Conservation (phyloP, 2,329 filamentous ascomycete genomes). For the Grosmannia clavigera region DNA sequence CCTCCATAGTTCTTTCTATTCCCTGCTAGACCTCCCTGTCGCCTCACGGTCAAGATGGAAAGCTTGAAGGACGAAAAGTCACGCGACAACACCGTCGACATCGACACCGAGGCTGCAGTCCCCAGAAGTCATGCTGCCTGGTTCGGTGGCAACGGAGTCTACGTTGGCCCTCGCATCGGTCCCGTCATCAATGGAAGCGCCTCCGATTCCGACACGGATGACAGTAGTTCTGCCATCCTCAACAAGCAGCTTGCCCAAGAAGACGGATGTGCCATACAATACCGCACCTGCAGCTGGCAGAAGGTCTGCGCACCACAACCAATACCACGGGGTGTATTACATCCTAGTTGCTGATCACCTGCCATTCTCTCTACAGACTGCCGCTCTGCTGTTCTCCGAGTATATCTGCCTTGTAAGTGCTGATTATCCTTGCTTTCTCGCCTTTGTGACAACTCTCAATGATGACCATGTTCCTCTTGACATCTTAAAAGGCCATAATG, state of each 20-base stretch:
- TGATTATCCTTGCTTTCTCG: neutral
- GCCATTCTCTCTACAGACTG: constrained; percentile 42
- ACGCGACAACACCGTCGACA: neutral
- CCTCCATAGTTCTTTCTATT: neutral
- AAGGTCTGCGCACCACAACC: constrained; percentile 41
- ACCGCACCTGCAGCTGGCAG: constrained; percentile 86
- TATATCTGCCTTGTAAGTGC: constrained; percentile 65
- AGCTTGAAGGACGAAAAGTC: constrained; percentile 3
- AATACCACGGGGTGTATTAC: neutral
- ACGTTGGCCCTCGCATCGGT: constrained; percentile 39
- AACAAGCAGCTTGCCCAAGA: constrained; percentile 63
- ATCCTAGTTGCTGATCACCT: neutral
- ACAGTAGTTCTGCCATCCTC: constrained; percentile 37
- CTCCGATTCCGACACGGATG: constrained; percentile 28
- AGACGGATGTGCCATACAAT: constrained; percentile 69
- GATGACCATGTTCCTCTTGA: neutral
- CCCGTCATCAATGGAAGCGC: constrained; percentile 25
- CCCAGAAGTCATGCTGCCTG: constrained; percentile 21
- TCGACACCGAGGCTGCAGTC: constrained; percentile 8
- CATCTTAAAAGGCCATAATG: constrained; percentile 59
- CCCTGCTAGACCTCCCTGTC: constrained; percentile 1
- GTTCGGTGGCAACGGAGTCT: constrained; percentile 27
- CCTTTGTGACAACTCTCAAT: neutral
- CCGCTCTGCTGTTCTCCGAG: constrained; percentile 81
- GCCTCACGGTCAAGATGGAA: constrained; percentile 10